Conservation (phyloP, 495 filamentous ascomycete genomes). For the Annulohypoxylon maeteangense region DNA sequence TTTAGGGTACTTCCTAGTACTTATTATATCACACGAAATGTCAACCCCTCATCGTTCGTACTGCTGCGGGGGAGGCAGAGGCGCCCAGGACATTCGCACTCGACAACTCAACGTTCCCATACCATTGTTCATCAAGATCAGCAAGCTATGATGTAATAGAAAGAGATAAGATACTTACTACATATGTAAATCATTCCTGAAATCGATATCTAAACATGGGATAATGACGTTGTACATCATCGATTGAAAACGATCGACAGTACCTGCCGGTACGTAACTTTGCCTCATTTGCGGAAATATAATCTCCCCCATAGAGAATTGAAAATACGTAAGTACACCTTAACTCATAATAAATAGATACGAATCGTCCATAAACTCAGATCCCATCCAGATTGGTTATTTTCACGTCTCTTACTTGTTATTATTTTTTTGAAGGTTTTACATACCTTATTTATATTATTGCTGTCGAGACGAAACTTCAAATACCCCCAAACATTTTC, state of each 20-base stretch:
- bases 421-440: not conserved
- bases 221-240: not conserved
- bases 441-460: too few species aligned
- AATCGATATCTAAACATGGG: not conserved
- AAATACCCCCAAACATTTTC: too few species aligned
- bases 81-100: too few species aligned
- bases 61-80: too few species aligned
- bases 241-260: not conserved
- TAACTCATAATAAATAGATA: not conserved
- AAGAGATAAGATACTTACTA: not conserved
- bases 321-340: not conserved
- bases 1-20: too few species aligned
- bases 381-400: too few species aligned
- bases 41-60: too few species aligned
- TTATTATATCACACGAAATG: too few species aligned
- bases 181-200: not conserved
- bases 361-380: not conserved
- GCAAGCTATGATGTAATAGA: not conserved
- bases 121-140: not conserved
- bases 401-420: not conserved
- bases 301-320: not conserved
- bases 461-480: too few species aligned
- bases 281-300: not conserved
- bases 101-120: too few species aligned
- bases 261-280: not conserved